A percentile compares a stretch with the other conserved stretches of the same genome.
These are phyloP conservation scores for Epichloe coenophiala DNA, from an alignment of 2,329 filamentous ascomycete genomes.

Conservation along the genomic window DNA sequence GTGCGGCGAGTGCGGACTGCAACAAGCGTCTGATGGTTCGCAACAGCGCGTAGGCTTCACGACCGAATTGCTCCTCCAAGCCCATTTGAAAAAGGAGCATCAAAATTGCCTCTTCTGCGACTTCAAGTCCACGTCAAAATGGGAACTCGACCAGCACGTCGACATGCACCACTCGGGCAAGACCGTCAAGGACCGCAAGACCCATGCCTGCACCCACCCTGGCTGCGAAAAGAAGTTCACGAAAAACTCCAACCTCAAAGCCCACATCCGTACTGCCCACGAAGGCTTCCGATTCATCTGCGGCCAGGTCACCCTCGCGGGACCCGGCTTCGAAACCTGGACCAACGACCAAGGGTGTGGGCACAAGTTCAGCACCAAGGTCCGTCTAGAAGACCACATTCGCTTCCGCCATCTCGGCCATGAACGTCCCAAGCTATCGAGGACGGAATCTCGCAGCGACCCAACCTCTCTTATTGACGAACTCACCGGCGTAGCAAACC, in stretches of 20 bases:
- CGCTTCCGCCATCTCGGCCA: slow-evolving; percentile 63
- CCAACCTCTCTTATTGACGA: slow-evolving; percentile 25
- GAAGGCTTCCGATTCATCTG: slow-evolving; percentile 69
- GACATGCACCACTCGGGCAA: slow-evolving; percentile 61
- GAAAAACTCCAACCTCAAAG: slow-evolving; percentile 67
- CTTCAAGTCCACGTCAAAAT: slow-evolving; percentile 49
- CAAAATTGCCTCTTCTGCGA: slow-evolving; percentile 65
- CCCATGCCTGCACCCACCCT: slow-evolving; percentile 49
- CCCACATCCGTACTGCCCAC: slow-evolving; percentile 67
- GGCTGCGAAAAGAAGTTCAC: slow-evolving; percentile 69
- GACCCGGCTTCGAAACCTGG: slow-evolving; percentile 49
- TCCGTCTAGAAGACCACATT: slow-evolving; percentile 70
- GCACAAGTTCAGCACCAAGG: slow-evolving; percentile 62
- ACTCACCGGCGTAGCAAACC: slow-evolving; percentile 26
- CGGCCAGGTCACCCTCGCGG: slow-evolving; percentile 49
- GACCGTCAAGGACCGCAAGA: slow-evolving; percentile 48
- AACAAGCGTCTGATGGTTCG: slow-evolving; percentile 24
- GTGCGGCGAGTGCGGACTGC: slow-evolving; percentile 56
- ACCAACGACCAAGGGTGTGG: slow-evolving; percentile 56
- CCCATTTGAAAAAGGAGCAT: slow-evolving; percentile 62
- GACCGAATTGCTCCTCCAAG: slow-evolving; percentile 56
- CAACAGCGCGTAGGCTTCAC: slow-evolving; percentile 47
- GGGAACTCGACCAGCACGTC: slow-evolving; percentile 61
- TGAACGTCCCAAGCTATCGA: slow-evolving; percentile 26
- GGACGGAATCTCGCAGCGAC: slow-evolving; percentile 7